Conservation (phyloP, 1,284 basidiomycete species). For the Meripilus lineatus region DNA sequence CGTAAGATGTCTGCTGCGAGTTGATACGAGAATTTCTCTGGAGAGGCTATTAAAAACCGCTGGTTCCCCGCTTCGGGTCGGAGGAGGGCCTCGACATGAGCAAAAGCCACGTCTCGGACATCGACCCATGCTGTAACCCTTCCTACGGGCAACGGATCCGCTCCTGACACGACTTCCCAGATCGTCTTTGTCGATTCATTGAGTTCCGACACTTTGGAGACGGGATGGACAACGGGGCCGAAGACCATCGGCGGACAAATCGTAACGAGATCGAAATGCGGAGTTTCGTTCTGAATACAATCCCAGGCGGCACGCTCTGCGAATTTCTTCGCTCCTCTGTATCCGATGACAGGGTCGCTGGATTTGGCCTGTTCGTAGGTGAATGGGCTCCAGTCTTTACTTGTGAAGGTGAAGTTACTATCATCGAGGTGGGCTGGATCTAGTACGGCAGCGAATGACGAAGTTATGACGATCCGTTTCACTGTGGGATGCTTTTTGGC, state of each 20-base stretch:
- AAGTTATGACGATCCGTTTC: conserved; percentile 63
- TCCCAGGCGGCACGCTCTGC: conserved; percentile 15
- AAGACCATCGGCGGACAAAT: conserved; percentile 13
- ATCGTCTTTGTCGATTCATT: conserved; percentile 3
- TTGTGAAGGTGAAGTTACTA: conserved; percentile 12
- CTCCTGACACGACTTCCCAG: conserved; percentile 6
- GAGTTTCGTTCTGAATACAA: conserved; percentile 8
- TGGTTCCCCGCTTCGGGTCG: conserved; percentile 10
- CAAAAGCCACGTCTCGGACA: conserved; percentile 12
- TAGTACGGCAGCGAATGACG: conserved; percentile 53
- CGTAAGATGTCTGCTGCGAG: not conserved
- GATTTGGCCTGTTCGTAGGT: conserved; percentile 9
- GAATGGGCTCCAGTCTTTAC: conserved; percentile 12
- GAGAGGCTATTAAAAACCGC: conserved; percentile 9
- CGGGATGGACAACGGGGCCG: conserved; percentile 12
- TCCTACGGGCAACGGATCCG: not conserved
- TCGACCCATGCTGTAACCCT: conserved; percentile 10
- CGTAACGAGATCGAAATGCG: conserved; percentile 13
- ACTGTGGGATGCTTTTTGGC: conserved; percentile 29
- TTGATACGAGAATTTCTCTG: conserved; percentile 8
- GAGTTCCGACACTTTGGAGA: conserved; percentile 6
- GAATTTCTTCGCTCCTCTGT: conserved; percentile 13
- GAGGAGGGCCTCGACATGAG: conserved; percentile 14
- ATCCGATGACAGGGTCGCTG: conserved; percentile 6
- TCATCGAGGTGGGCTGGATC: conserved; percentile 21